Evolutionary conservation across 2,329 filamentous ascomycete genomes (phyloP), one percentile per base, ranked within the genome.

Genomic region (Stachybotrys elegans): DNA sequence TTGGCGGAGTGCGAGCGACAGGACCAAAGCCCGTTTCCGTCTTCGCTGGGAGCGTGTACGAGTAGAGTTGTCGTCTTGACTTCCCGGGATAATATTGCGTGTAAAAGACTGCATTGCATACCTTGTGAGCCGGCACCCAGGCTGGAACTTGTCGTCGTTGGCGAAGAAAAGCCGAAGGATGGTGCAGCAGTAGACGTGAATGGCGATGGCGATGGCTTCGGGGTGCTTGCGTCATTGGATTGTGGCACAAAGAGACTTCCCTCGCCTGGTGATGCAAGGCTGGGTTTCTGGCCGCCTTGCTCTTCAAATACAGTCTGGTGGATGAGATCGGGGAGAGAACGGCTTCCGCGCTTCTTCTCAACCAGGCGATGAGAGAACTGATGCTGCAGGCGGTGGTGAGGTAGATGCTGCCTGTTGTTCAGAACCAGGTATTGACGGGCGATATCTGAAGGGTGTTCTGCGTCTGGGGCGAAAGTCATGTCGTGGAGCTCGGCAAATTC

Each of bases 401-500:
- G 67, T 9, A 79, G 58, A 4, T 64, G 54, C 16, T 64, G 63
- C 22, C 64, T 66, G 48, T 66, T 70, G 43, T 71, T 67, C 16
- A 78, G 58, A 9, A 75, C 58, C 6, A 78, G 55, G 42, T 72
- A 69, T 55, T 61, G 53, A 48, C 62, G 44, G 48, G 61, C 52
- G 48, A 62, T 44, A 51, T 73, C 51, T 52, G 63, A 48, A 35
- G 66, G 62, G 8, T 58, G 47, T 4, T 63, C 55, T 7, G 59
- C 56, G 22, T 62, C 60, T 23, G 60, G 48, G 2, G 71, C 63
- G 42, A 83, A 81, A 19, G 70, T 63, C 22, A 84, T 65, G 8
- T 70, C 71, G 45, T 82, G 77, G n/a, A 73, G 62, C 51, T 78
- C 72, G 1, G 79, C 80, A 60, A 88, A 83, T 1, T 75, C 70